Conservation (phyloP, 176 grass and related monocot genomes). For the Phragmites australis region DNA sequence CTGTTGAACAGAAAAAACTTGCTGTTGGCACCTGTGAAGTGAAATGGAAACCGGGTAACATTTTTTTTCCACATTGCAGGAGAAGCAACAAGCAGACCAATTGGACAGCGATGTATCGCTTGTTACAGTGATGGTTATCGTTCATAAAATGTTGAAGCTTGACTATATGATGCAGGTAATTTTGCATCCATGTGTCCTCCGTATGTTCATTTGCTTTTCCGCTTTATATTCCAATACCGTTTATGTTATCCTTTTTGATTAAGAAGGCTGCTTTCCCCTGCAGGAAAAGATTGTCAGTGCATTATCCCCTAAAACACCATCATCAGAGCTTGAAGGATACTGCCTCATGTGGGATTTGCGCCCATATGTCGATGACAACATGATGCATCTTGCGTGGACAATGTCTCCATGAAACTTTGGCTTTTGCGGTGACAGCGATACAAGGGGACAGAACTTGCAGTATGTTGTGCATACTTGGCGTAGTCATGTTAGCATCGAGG, state of each 20-base stretch:
- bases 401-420: conserved; percentile 30
- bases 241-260: background rate
- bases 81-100: conserved; percentile 34
- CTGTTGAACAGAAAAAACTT: background rate
- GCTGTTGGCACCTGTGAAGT: background rate
- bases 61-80: conserved; percentile 33
- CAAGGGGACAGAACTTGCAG: background rate
- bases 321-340: conserved; percentile 57
- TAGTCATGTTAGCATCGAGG: background rate
- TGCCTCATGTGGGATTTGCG: conserved; percentile 74
- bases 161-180: conserved; percentile 66
- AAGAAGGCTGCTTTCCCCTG: background rate
- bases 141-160: conserved; percentile 71
- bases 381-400: conserved; percentile 54
- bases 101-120: conserved; percentile 33
- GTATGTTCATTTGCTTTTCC: background rate
- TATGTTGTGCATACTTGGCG: too few species aligned
- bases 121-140: conserved; percentile 41
- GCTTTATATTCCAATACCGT: background rate
- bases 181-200: background rate
- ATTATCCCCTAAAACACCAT: conserved; percentile 51
- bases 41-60: conserved; percentile 1
- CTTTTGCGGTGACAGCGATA: too few species aligned
- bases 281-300: conserved; percentile 65
- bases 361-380: conserved; percentile 50